These are phyloP conservation scores for Cryptomeria japonica DNA, from an alignment of 75 land plant species.

Conservation along the genomic window DNA sequence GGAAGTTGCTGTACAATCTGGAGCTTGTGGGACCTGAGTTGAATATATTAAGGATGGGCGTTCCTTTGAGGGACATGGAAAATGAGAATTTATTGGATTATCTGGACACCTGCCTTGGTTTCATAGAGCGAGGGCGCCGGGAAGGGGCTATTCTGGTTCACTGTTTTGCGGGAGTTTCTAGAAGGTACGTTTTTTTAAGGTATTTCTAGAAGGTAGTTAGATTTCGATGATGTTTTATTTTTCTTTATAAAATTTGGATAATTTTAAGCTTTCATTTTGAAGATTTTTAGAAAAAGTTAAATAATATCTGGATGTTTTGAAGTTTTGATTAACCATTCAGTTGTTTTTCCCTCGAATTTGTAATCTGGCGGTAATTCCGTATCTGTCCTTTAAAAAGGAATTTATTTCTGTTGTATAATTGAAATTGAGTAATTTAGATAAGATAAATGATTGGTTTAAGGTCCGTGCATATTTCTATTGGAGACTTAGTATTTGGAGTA, in stretches of 20 bases:
- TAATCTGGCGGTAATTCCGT: neutral
- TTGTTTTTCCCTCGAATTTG: neutral
- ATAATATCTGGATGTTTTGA: no score
- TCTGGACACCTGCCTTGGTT: constrained; percentile 82
- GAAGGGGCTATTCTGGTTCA: constrained; percentile 86
- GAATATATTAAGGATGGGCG: constrained; percentile 71
- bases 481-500: neutral
- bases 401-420: neutral
- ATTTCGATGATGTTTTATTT: neutral
- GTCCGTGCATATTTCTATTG: neutral
- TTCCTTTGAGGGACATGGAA: constrained; percentile 82
- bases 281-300: no score
- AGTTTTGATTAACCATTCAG: no score
- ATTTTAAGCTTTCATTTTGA: no score
- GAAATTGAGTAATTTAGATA: neutral
- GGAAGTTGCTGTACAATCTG: constrained; percentile 43
- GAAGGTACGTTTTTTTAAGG: no score
- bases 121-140: constrained; percentile 78
- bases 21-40: constrained; percentile 58
- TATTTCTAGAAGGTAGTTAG: constrained; percentile 21
- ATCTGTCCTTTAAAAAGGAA: neutral
- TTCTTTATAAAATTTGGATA: no score
- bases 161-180: constrained; percentile 96
- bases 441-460: neutral
- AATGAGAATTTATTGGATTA: constrained; percentile 83